A percentile compares a stretch with the other conserved stretches of the same genome.
These are phyloP conservation scores for Boletus sp. DNA, from an alignment of 768 basidiomycete genomes.

Conservation along the genomic window DNA sequence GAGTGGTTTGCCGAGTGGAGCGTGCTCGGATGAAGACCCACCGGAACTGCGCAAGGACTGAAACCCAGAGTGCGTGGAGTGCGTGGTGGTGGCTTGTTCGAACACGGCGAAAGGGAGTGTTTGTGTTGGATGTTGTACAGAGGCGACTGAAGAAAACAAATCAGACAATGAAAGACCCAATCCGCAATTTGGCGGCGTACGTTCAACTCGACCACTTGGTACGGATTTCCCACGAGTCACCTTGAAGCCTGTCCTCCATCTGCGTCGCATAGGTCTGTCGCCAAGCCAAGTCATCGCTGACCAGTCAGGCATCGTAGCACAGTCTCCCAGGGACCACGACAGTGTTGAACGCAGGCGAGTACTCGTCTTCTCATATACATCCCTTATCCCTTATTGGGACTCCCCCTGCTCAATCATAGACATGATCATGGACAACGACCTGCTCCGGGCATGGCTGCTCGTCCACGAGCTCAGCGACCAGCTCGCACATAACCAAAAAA, in stretches of 20 bases:
- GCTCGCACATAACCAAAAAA: conserved; percentile 76
- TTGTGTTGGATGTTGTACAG: conserved; percentile 31
- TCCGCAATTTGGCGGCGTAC: neutral
- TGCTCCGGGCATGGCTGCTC: conserved; percentile 74
- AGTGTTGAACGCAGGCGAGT: neutral
- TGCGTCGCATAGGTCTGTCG: neutral
- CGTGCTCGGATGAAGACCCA: conserved; percentile 21
- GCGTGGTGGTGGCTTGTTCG: conserved; percentile 3
- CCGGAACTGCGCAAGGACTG: conserved; percentile 3
- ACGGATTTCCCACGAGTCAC: conserved; percentile 20
- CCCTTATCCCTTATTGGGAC: conserved; percentile 12
- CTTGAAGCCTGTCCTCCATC: neutral
- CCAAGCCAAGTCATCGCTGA: no score
- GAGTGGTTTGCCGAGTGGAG: conserved; percentile 28
- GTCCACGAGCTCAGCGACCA: conserved; percentile 82
- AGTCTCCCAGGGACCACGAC: no score
- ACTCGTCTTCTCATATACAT: conserved; percentile 3
- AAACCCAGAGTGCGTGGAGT: conserved; percentile 3
- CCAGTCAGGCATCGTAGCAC: no score
- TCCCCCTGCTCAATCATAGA: no score
- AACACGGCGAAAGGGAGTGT: conserved; percentile 25
- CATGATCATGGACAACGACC: conserved; percentile 63
- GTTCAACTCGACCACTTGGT: neutral
- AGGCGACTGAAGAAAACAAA: conserved; percentile 21
- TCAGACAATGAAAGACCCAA: neutral